phyloP scores from a whole-genome alignment of 2,329 filamentous ascomycete species.

The Cryphonectria naterciae region DNA sequence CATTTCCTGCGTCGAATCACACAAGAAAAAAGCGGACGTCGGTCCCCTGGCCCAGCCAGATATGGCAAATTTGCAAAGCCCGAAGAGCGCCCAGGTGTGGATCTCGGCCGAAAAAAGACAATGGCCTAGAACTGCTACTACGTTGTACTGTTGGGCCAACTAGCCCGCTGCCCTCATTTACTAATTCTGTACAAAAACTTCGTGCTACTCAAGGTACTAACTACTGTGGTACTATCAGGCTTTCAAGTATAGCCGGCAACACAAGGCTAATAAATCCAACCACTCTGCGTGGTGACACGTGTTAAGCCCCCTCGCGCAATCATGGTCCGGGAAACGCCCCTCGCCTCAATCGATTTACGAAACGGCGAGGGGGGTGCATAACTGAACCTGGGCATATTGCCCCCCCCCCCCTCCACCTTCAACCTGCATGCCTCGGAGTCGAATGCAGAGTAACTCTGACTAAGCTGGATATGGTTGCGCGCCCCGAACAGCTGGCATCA shows the following conservation, averaged over 20 bases:
- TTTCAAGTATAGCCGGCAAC: not conserved
- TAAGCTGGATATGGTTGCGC: not conserved
- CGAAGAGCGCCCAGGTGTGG: constrained; percentile 3
- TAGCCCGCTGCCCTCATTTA: not conserved
- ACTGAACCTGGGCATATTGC: not conserved
- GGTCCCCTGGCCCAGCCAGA: not conserved
- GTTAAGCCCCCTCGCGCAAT: constrained; percentile 2
- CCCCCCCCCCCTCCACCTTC: not conserved
- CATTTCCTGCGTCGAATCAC: not conserved
- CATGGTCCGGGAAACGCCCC: not conserved
- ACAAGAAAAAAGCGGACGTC: not conserved
- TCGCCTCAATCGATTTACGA: not conserved
- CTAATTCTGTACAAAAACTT: not conserved
- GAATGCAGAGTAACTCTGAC: constrained; percentile 4
- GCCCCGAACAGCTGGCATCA: constrained; percentile 1
- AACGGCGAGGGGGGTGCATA: not conserved
- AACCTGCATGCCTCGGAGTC: not conserved
- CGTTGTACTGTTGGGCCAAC: not conserved
- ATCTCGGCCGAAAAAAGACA: not conserved
- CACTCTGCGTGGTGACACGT: constrained; percentile 4
- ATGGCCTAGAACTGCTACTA: constrained; percentile 4
- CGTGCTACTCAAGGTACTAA: not conserved
- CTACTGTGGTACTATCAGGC: not conserved
- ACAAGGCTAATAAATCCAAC: not conserved
- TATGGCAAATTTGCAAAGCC: not conserved